Base-by-base conservation (phyloP, 1,284 basidiomycete genomes). In the Cutaneotrichosporon daszewskae region DNA sequence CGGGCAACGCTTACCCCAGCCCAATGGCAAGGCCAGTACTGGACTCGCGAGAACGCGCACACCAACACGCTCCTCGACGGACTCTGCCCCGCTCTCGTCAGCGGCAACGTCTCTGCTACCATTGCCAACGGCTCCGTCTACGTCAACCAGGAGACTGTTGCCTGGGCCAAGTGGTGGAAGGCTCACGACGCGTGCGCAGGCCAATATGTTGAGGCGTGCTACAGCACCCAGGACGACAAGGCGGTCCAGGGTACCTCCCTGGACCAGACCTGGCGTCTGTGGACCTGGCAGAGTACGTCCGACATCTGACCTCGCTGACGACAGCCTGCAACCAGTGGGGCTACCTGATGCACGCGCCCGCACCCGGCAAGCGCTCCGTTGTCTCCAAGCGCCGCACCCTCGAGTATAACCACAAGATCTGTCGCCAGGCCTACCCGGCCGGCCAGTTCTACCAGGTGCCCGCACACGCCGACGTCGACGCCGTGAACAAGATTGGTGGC, bases 321-420 rank as follows among this genome's bases (percentile, higher is more conserved):
- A 2, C 49, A 62, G 66, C 69, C 46, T 95, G 89, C 72, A 91
- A 85, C 0, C 81, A 92, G 61, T 96, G 91, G 90, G 92, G 91
- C 1, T 96, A 90, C 69, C 91, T 94, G 64, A 62, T 62, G 63
- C 59, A 59, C n/a, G 64, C 66, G 9, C 68, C 69, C 4, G 41
- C 55, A 3, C 57, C 60, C 20, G 67, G 67, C 5, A 24, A 28
- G 17, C 68, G 63, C 2, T 51, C 55, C 2, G 66, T 71, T 32
- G 44, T 59, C 23, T 63, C 55, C 24, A 51, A 54, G 43, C 47
- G 84, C 79, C 79, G 92, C 33, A 85, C 83, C 3, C 75, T 91
- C 11, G 82, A 83, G 9, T 87, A 88, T 54, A 77, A 81, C 34
- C 78, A 83, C 36, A 85, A 86, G 66, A 81, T 87, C 48, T 97